Conservation (phyloP, 148 eudicot species). For the Nepenthes mirabilis region DNA sequence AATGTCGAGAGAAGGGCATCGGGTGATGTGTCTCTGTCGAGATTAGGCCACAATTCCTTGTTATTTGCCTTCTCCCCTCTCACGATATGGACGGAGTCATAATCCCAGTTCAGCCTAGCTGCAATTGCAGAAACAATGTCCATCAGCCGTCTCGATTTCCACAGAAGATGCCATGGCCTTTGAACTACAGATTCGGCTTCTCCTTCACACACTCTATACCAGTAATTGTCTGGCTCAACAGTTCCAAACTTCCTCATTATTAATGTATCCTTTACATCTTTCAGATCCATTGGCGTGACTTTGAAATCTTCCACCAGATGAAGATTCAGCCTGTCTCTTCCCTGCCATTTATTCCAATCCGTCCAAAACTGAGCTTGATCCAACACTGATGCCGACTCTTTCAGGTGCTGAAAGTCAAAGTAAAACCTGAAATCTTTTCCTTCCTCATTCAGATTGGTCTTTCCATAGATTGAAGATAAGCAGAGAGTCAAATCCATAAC, state of each 20-base stretch:
- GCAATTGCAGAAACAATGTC: slow-evolving; percentile 76
- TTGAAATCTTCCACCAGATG: slow-evolving; percentile 70
- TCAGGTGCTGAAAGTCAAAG: slow-evolving; percentile 89
- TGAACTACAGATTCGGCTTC: slow-evolving; percentile 69
- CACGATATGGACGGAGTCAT: slow-evolving; percentile 69
- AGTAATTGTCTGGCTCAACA: slow-evolving; percentile 90
- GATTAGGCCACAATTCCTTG: slow-evolving; percentile 78
- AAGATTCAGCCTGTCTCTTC: slow-evolving; percentile 36
- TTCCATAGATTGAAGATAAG: slow-evolving; percentile 66
- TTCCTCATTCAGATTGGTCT: slow-evolving; percentile 59
- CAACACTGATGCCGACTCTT: slow-evolving; percentile 72
- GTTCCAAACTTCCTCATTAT: slow-evolving; percentile 76
- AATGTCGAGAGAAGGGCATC: slow-evolving; percentile 45
- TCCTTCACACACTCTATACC: slow-evolving; percentile 98
- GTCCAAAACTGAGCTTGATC: slow-evolving; percentile 75
- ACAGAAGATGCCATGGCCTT: slow-evolving; percentile 85
- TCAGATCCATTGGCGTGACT: slow-evolving; percentile 63
- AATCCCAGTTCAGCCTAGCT: slow-evolving; percentile 78
- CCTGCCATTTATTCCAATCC: slow-evolving; percentile 74
- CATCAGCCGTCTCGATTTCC: slow-evolving; percentile 86
- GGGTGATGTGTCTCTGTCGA: slow-evolving; percentile 77
- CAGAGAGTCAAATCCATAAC: slow-evolving; percentile 80
- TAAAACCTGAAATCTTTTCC: slow-evolving; percentile 91
- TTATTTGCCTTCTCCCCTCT: slow-evolving; percentile 83
- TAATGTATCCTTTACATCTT: slow-evolving; percentile 44